phyloP scores from a whole-genome alignment of 352 stramenopile genomes.

The Peronospora belbahrii region DNA sequence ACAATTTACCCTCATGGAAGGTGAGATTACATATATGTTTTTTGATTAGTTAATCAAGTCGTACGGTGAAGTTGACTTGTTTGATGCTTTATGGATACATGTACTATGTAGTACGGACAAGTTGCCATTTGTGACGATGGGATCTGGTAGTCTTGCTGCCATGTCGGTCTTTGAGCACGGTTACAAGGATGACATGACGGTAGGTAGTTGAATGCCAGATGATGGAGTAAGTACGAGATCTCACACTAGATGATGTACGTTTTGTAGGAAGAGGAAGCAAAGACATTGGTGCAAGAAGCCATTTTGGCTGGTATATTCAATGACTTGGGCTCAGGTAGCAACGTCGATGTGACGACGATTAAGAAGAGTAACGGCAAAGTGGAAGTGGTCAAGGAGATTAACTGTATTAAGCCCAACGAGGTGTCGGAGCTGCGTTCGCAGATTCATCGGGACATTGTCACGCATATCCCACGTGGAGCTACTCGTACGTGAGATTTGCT shows the following conservation, averaged over 20 bases:
- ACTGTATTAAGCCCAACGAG: constrained; percentile 91
- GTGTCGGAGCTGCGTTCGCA: constrained; percentile 78
- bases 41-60: neutral
- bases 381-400: constrained; percentile 85
- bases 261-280: constrained; percentile 89
- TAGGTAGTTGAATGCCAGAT: constrained; percentile 3
- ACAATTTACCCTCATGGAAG: constrained; percentile 97
- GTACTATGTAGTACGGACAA: constrained; percentile 82
- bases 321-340: constrained; percentile 94
- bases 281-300: constrained; percentile 92
- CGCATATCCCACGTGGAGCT: constrained; percentile 68
- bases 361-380: constrained; percentile 80
- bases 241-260: neutral
- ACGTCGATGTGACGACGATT: constrained; percentile 96
- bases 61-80: neutral
- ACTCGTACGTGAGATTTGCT: constrained; percentile 45
- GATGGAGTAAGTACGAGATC: neutral
- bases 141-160: constrained; percentile 94
- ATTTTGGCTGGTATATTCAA: constrained; percentile 98
- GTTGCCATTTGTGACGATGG: constrained; percentile 98
- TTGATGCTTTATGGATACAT: constrained; percentile 6
- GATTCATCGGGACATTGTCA: constrained; percentile 83
- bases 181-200: constrained; percentile 93
- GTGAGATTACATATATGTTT: constrained; percentile 2
- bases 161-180: constrained; percentile 95